Percentiles rank a stretch among this genome's conserved stretches.
Evolutionary conservation across 1,284 basidiomycete species (phyloP).

Genomic region (Calocybe gambosa): DNA sequence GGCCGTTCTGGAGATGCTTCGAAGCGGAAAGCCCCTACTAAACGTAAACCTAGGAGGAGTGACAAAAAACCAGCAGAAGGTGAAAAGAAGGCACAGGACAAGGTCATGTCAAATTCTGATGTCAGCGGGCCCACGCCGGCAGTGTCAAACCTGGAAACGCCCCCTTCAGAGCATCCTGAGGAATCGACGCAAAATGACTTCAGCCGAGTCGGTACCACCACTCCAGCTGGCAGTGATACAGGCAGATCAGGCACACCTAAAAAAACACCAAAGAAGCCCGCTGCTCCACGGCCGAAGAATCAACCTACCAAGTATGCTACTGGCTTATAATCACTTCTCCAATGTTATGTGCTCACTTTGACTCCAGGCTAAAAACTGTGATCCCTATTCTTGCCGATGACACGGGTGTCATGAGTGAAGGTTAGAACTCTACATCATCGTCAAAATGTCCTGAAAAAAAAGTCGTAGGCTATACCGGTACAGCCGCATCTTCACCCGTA

Average conservation of each 20-base stretch:
- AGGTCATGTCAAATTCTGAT: conserved; percentile 20
- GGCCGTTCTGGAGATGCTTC: conserved; percentile 28
- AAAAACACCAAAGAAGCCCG: conserved; percentile 14
- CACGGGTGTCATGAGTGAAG: conserved; percentile 35
- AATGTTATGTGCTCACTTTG: conserved; percentile 4
- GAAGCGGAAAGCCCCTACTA: conserved; percentile 42
- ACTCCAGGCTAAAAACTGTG: conserved; percentile 19
- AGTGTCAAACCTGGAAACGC: conserved; percentile 33
- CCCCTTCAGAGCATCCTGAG: conserved; percentile 28
- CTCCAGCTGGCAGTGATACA: conserved; percentile 8
- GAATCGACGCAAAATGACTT: conserved; percentile 20
- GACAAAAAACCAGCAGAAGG: conserved; percentile 33
- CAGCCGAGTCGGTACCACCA: conserved; percentile 7
- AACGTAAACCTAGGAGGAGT: conserved; percentile 45
- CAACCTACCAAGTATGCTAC: conserved; percentile 17
- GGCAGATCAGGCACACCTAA: conserved; percentile 12
- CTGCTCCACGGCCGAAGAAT: conserved; percentile 13
- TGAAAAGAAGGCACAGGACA: conserved; percentile 33
- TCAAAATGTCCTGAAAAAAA: conserved; percentile 3
- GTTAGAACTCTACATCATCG: conserved; percentile 16
- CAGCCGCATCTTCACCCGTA: conserved; percentile 44
- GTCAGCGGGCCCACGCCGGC: conserved; percentile 31
- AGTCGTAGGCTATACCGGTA: conserved; percentile 34
- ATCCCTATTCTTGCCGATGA: conserved; percentile 33
- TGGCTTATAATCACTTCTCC: background rate